Evolutionary conservation across 2,329 filamentous ascomycete species (phyloP).

Genomic region (Aureobasidium sp.): DNA sequence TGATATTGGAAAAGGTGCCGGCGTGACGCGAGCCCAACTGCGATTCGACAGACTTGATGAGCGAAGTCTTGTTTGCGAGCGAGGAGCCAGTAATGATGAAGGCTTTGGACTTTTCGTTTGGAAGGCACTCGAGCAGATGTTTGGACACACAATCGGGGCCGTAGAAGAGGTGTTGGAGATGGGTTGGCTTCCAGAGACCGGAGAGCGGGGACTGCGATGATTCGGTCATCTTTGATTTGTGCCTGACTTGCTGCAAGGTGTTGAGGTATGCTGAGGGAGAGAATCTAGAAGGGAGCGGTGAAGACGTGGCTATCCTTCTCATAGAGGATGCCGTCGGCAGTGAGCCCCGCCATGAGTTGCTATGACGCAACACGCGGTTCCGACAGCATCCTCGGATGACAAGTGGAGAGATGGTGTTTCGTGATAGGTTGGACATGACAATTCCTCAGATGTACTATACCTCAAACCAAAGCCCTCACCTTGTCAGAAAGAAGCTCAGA

Average conservation of each 20-base stretch:
- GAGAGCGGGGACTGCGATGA: slow-evolving; percentile 38
- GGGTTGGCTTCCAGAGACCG: slow-evolving; percentile 46
- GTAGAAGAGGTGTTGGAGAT: slow-evolving; percentile 45
- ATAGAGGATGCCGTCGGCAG: background rate
- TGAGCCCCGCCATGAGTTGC: background rate
- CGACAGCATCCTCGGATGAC: background rate
- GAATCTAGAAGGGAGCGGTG: background rate
- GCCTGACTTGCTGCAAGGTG: slow-evolving; percentile 19
- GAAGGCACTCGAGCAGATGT: slow-evolving; percentile 42
- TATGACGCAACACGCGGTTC: background rate
- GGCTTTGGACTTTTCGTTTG: slow-evolving; percentile 42
- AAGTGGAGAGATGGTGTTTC: background rate
- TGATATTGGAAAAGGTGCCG: slow-evolving; percentile 49
- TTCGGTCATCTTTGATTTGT: slow-evolving; percentile 36
- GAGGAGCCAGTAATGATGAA: slow-evolving; percentile 52
- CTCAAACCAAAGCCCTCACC: background rate
- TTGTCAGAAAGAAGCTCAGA: background rate
- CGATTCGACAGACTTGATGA: slow-evolving; percentile 46
- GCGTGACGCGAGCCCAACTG: slow-evolving; percentile 43
- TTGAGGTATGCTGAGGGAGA: background rate
- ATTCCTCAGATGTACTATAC: background rate
- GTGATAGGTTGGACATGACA: background rate
- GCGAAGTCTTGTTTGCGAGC: slow-evolving; percentile 46
- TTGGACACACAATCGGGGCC: slow-evolving; percentile 42
- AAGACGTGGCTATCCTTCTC: background rate